Conservation (phyloP, 768 basidiomycete species). For the Termitomyces sp. region DNA sequence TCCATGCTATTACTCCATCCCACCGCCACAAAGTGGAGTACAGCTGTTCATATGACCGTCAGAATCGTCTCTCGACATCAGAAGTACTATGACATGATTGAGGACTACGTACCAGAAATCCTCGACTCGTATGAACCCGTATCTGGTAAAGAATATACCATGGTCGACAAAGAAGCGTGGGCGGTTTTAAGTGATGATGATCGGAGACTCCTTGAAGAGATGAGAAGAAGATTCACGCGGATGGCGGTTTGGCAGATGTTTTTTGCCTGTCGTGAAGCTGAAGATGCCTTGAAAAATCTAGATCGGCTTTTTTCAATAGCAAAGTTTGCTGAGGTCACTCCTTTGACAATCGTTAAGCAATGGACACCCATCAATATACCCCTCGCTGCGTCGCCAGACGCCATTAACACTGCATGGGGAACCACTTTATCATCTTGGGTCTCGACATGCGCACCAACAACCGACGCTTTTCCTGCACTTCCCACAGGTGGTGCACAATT, state of each 20-base stretch:
- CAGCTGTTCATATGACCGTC: background rate
- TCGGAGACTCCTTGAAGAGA: background rate
- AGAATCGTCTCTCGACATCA: background rate
- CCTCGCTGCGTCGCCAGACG: background rate
- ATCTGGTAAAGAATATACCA: background rate
- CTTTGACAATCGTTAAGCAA: background rate
- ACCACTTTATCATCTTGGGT: background rate
- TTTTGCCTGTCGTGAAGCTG: background rate
- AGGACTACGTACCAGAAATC: background rate
- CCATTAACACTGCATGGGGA: background rate
- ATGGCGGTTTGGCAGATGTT: slow-evolving; percentile 7
- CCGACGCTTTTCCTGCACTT: no score
- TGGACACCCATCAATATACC: background rate
- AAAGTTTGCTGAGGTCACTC: background rate
- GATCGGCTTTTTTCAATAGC: background rate
- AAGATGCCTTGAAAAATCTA: slow-evolving; percentile 1
- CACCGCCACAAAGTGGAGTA: background rate
- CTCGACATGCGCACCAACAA: background rate
- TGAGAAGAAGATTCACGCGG: background rate
- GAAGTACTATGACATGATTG: background rate
- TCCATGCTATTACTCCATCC: slow-evolving; percentile 4
- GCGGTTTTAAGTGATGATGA: background rate
- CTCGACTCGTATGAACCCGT: background rate
- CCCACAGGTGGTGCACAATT: no score
- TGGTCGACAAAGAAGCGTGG: background rate